Percentiles rank a stretch among this genome's conserved stretches.
phyloP scores from a whole-genome alignment of 805 yeast genomes.

The Metschnikowia cubensis region DNA sequence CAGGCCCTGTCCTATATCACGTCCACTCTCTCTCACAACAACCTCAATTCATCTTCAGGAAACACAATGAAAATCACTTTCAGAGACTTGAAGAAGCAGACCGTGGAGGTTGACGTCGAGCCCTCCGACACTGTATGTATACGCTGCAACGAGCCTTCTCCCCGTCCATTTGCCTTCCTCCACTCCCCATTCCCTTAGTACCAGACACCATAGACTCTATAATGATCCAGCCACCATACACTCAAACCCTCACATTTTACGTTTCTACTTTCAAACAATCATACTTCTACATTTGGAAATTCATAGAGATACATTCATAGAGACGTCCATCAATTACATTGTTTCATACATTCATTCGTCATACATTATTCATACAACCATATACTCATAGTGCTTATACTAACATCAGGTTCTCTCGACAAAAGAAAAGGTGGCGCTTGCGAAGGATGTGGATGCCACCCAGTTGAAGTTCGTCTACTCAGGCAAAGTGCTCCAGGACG shows the following conservation, averaged over 20 bases:
- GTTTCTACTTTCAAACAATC: no score
- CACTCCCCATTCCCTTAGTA: no score
- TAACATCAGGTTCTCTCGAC: constrained; percentile 50
- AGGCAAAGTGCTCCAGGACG: constrained; percentile 85
- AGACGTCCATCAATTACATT: no score
- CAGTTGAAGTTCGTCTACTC: constrained; percentile 90
- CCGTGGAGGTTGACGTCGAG: constrained; percentile 75
- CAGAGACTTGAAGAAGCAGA: constrained; percentile 91
- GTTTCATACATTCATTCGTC: no score
- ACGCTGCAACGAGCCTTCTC: not conserved
- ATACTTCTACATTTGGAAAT: no score
- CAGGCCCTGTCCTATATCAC: not conserved
- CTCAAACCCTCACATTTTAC: no score
- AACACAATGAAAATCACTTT: constrained; percentile 67
- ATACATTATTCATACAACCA: no score
- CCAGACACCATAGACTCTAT: no score
- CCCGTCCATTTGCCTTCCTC: not conserved
- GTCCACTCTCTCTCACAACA: constrained; percentile 1
- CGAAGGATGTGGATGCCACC: constrained; percentile 62
- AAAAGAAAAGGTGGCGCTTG: constrained; percentile 67
- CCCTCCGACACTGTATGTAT: constrained; percentile 57
- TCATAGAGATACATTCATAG: no score
- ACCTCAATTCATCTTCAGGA: not conserved
- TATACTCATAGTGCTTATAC: not conserved
- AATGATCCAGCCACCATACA: no score